phyloP scores from a whole-genome alignment of 2,329 filamentous ascomycete species.

The Byssothecium circinans region DNA sequence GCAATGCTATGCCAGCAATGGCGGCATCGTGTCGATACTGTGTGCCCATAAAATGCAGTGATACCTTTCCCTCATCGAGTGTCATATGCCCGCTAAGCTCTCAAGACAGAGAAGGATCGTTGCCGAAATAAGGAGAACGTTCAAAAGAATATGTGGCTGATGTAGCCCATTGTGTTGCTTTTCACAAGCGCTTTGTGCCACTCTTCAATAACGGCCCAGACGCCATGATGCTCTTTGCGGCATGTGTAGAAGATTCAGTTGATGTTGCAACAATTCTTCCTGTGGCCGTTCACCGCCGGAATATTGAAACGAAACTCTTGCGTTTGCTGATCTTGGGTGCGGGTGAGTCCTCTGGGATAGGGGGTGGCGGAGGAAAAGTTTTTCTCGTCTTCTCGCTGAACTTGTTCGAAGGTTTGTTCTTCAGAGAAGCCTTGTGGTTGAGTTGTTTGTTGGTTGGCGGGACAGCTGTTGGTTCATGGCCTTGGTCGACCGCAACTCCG shows the following conservation, averaged over 20 bases:
- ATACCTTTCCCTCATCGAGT: not conserved
- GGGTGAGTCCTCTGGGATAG: constrained; percentile 33
- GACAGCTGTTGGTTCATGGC: constrained; percentile 16
- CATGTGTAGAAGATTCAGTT: not conserved
- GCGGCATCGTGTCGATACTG: not conserved
- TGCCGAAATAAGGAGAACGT: not conserved
- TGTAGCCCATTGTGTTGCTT: not conserved
- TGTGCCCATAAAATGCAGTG: not conserved
- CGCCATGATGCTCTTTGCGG: not conserved
- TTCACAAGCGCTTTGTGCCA: not conserved
- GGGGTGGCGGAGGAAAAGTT: constrained; percentile 21
- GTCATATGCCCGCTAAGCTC: not conserved
- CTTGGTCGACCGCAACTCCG: constrained; percentile 35
- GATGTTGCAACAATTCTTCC: too few species aligned
- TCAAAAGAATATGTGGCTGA: too few species aligned
- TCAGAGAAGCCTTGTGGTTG: constrained; percentile 26
- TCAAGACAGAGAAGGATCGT: not conserved
- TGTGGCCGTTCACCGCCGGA: constrained; percentile 32
- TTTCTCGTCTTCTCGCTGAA: constrained; percentile 11
- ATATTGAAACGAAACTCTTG: constrained; percentile 52
- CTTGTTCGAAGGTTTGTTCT: constrained; percentile 21
- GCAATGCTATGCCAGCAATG: not conserved
- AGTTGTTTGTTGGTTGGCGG: constrained; percentile 24
- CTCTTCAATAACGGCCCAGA: not conserved
- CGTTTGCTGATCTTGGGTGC: constrained; percentile 48